phyloP scores from a whole-genome alignment of 2,329 filamentous ascomycete genomes.

The Pseudogymnoascus sp. region DNA sequence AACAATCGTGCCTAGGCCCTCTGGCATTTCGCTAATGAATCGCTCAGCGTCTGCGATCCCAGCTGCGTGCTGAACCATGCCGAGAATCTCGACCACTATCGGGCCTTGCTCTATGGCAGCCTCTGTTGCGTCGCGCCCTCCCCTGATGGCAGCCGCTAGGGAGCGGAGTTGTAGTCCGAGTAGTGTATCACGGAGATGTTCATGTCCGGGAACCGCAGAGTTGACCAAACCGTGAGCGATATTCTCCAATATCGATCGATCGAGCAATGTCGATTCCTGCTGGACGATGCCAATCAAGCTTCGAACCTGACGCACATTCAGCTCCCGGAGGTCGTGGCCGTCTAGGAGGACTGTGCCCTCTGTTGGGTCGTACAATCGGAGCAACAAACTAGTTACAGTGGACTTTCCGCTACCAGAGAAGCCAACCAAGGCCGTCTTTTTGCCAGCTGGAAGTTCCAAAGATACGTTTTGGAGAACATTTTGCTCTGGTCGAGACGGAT shows the following conservation, averaged over 20 bases:
- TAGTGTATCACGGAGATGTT: background rate
- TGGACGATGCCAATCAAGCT: conserved; percentile 21
- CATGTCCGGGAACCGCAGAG: conserved; percentile 33
- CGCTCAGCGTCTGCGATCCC: conserved; percentile 42
- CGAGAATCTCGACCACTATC: background rate
- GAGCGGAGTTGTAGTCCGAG: background rate
- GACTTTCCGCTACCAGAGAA: conserved; percentile 86
- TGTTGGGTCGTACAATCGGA: conserved; percentile 56
- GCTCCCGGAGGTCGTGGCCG: conserved; percentile 28
- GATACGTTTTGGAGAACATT: conserved; percentile 55
- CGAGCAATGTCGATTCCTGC: conserved; percentile 24
- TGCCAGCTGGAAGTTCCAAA: conserved; percentile 54
- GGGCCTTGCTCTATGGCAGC: background rate
- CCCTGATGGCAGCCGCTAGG: background rate
- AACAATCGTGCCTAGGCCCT: conserved; percentile 63
- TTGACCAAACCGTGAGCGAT: conserved; percentile 41
- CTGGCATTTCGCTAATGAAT: conserved; percentile 54
- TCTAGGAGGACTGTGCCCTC: conserved; percentile 31
- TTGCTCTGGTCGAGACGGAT: conserved; percentile 49
- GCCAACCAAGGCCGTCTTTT: conserved; percentile 72
- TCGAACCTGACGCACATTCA: conserved; percentile 27
- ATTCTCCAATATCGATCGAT: conserved; percentile 37
- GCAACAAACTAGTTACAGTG: conserved; percentile 66
- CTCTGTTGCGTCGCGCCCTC: background rate
- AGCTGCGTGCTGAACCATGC: conserved; percentile 1